A percentile compares a stretch with the other conserved stretches of the same genome.
These are phyloP conservation scores for Clarireedia hainanense DNA, from an alignment of 2,329 filamentous ascomycete species.

Conservation along the genomic window DNA sequence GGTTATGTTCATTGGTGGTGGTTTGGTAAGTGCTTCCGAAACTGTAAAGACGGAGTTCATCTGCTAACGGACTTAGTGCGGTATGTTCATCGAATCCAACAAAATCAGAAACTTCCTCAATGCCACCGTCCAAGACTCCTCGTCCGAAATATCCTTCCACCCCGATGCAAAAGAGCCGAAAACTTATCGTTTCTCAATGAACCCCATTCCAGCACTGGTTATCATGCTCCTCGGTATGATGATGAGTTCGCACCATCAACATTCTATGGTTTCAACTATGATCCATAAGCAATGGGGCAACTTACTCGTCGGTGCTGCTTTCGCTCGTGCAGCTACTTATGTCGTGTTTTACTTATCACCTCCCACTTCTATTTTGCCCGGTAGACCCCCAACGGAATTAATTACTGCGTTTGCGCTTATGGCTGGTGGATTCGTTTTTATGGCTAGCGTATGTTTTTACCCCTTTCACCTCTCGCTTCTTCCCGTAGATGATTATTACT, in stretches of 20 bases:
- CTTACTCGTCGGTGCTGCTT: constrained; percentile 71
- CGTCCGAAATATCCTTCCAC: constrained; percentile 32
- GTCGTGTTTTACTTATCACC: constrained; percentile 71
- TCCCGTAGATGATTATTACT: not conserved
- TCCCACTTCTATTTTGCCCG: constrained; percentile 70
- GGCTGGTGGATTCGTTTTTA: constrained; percentile 82
- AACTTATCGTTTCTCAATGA: constrained; percentile 69
- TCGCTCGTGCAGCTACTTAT: constrained; percentile 74
- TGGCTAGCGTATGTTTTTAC: constrained; percentile 68
- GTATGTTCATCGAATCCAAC: constrained; percentile 78
- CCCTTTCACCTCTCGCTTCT: not conserved
- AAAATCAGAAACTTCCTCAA: constrained; percentile 61
- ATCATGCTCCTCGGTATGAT: constrained; percentile 84
- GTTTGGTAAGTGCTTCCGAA: constrained; percentile 52
- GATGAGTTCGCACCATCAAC: constrained; percentile 81
- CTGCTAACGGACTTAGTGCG: constrained; percentile 45
- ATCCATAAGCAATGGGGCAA: constrained; percentile 91
- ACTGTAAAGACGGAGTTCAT: not conserved
- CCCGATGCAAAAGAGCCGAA: constrained; percentile 45
- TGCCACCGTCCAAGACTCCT: constrained; percentile 25
- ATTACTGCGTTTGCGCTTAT: constrained; percentile 80
- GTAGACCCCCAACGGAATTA: constrained; percentile 85
- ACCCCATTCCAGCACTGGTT: constrained; percentile 80
- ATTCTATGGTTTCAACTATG: constrained; percentile 79
- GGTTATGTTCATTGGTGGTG: constrained; percentile 87